phyloP scores from a whole-genome alignment of 495 filamentous ascomycete species.

The Podospora sp. region DNA sequence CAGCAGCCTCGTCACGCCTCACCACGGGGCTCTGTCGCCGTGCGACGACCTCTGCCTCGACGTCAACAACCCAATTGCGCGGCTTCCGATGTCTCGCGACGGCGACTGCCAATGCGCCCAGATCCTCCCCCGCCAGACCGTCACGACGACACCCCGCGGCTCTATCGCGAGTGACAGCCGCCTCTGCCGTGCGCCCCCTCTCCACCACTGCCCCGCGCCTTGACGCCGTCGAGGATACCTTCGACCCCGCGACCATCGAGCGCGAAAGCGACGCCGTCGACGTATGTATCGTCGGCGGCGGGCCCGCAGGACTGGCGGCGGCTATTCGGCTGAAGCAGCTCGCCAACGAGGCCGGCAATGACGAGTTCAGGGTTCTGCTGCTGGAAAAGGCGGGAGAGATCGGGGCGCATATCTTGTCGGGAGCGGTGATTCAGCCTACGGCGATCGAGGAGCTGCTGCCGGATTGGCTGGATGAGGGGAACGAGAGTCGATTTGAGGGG shows the following conservation, averaged over 20 bases:
- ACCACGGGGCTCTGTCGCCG: constrained; percentile 35
- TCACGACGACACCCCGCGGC: not conserved
- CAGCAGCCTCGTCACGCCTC: constrained; percentile 31
- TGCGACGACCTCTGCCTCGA: constrained; percentile 23
- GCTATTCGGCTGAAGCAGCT: constrained; percentile 96
- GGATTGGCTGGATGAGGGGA: constrained; percentile 88
- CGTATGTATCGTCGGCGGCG: constrained; percentile 95
- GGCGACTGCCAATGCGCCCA: not conserved
- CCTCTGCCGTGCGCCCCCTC: constrained; percentile 17
- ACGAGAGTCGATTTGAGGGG: constrained; percentile 79
- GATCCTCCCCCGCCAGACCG: not conserved
- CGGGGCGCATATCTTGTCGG: constrained; percentile 92
- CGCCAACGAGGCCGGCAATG: constrained; percentile 92
- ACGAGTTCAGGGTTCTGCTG: constrained; percentile 89
- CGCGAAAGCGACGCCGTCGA: constrained; percentile 92
- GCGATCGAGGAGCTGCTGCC: constrained; percentile 90
- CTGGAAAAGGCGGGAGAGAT: constrained; percentile 96
- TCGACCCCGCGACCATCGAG: constrained; percentile 73
- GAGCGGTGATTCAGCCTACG: constrained; percentile 90
- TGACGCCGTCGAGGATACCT: constrained; percentile 58
- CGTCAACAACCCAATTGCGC: constrained; percentile 22
- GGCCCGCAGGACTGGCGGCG: constrained; percentile 87
- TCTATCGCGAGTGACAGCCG: not conserved
- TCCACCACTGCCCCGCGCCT: constrained; percentile 52
- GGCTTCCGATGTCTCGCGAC: constrained; percentile 29